Evolutionary conservation across 768 basidiomycete genomes (phyloP).

Genomic region (Tricholoma saponaceum): DNA sequence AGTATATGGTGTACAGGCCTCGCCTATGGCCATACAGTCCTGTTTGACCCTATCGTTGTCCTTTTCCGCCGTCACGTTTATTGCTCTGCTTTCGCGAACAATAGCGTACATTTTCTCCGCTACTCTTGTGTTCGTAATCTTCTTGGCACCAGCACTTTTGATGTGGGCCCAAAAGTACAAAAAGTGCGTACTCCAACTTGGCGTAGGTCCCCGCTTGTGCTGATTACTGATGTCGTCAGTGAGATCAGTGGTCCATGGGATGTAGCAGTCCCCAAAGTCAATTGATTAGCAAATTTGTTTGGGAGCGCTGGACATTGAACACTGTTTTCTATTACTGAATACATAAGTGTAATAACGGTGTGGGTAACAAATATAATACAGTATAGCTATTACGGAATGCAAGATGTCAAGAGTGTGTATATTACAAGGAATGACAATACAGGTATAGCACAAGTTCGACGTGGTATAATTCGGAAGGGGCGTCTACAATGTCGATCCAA

Average conservation of each 20-base stretch:
- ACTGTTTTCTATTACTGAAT: slow-evolving; percentile 4
- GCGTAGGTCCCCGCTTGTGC: neutral
- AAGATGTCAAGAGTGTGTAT: slow-evolving; percentile 6
- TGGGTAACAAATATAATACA: slow-evolving; percentile 8
- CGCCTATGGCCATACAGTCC: slow-evolving; percentile 41
- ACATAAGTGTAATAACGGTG: neutral
- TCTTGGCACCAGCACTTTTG: slow-evolving; percentile 68
- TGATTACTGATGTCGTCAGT: slow-evolving; percentile 34
- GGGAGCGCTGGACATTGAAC: neutral
- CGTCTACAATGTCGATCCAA: slow-evolving; percentile 11
- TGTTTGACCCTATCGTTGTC: slow-evolving; percentile 51
- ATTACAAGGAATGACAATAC: slow-evolving; percentile 16
- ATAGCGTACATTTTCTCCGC: slow-evolving; percentile 49
- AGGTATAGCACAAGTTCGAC: slow-evolving; percentile 14
- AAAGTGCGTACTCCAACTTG: slow-evolving; percentile 52
- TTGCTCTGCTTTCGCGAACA: slow-evolving; percentile 49
- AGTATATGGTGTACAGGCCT: slow-evolving; percentile 32
- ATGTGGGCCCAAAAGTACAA: slow-evolving; percentile 88
- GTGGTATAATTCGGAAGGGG: slow-evolving; percentile 9
- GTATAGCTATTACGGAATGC: neutral
- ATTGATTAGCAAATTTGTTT: slow-evolving; percentile 23
- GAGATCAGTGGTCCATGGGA: slow-evolving; percentile 92
- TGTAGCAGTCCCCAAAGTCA: slow-evolving; percentile 72
- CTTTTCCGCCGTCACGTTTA: slow-evolving; percentile 46
- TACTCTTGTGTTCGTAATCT: slow-evolving; percentile 54